A percentile compares a stretch with the other conserved stretches of the same genome.
phyloP scores from a whole-genome alignment of 768 basidiomycete species.

The Chalciporus chontae region DNA sequence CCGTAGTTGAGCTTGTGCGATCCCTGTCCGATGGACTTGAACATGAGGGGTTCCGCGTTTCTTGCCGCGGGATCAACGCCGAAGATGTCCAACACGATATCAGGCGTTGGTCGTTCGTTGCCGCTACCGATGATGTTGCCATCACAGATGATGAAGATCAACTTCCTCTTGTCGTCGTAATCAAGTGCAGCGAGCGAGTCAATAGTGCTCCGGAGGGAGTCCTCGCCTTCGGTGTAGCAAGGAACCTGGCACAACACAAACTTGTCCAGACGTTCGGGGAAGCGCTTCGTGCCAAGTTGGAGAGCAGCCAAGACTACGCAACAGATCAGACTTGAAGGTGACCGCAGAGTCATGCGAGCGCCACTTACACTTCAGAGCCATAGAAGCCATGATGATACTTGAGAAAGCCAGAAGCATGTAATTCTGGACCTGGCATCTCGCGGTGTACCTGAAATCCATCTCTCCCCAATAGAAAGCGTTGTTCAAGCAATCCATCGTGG shows the following conservation, averaged over 20 bases:
- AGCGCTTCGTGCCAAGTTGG: conserved; percentile 56
- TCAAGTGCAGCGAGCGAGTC: conserved; percentile 62
- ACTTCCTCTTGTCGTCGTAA: conserved; percentile 70
- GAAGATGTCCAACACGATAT: conserved; percentile 63
- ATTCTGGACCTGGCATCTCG: conserved; percentile 61
- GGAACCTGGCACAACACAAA: conserved; percentile 68
- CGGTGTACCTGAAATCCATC: conserved; percentile 53
- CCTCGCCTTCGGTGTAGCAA: conserved; percentile 71
- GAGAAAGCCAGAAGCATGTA: conserved; percentile 55
- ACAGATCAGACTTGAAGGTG: conserved; percentile 7
- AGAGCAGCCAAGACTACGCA: conserved; percentile 58
- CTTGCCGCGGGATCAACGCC: conserved; percentile 62
- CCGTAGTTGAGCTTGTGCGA: conserved; percentile 67
- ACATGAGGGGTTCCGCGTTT: conserved; percentile 61
- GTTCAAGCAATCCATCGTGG: conserved; percentile 50
- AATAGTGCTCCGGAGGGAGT: conserved; percentile 63
- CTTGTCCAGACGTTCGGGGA: conserved; percentile 65
- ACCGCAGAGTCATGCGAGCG: background rate
- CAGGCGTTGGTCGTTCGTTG: conserved; percentile 63
- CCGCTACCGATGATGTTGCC: conserved; percentile 71
- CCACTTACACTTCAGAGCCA: conserved; percentile 55
- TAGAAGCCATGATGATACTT: conserved; percentile 52
- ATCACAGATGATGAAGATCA: conserved; percentile 65
- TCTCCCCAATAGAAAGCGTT: conserved; percentile 58
- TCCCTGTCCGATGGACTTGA: conserved; percentile 68